phyloP scores from a whole-genome alignment of 352 stramenopile species.

The Phytophthora crassamura region DNA sequence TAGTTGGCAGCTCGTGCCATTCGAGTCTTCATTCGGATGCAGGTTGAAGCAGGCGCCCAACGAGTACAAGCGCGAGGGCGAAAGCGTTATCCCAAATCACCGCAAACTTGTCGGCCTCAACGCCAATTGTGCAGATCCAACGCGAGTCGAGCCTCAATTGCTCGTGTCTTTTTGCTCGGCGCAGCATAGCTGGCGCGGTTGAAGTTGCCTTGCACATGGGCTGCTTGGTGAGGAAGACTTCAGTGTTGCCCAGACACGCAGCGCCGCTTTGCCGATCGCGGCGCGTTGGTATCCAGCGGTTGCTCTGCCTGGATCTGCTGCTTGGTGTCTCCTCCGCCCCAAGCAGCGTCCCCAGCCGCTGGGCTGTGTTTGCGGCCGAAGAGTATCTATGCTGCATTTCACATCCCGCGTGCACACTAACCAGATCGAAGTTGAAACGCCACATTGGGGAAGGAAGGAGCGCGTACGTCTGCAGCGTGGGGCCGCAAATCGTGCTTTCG shows the following conservation, averaged over 20 bases:
- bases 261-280: neutral
- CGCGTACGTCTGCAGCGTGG: slow-evolving; percentile 12
- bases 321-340: slow-evolving; percentile 13
- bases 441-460: neutral
- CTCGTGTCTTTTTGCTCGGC: slow-evolving; percentile 20
- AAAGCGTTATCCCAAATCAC: neutral
- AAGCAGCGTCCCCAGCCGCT: slow-evolving; percentile 14
- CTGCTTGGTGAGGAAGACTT: slow-evolving; percentile 26
- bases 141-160: neutral
- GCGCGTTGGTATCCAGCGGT: neutral
- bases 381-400: slow-evolving; percentile 37
- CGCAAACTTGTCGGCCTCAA: slow-evolving; percentile 6
- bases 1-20: too few species aligned
- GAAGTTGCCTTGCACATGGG: slow-evolving; percentile 18
- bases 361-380: slow-evolving; percentile 1
- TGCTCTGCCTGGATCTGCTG: slow-evolving; percentile 16
- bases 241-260: slow-evolving; percentile 28
- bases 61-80: slow-evolving; percentile 8
- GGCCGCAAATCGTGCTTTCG: slow-evolving; percentile 9
- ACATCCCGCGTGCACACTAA: slow-evolving; percentile 28
- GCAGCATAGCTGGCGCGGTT: slow-evolving; percentile 6
- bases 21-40: slow-evolving; percentile 1
- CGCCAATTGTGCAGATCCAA: slow-evolving; percentile 19
- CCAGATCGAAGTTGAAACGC: slow-evolving; percentile 22
- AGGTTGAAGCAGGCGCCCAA: neutral